A percentile compares a stretch with the other conserved stretches of the same genome.
phyloP scores from a whole-genome alignment of 1,139 yeast species.

The Geotrichum reessii region DNA sequence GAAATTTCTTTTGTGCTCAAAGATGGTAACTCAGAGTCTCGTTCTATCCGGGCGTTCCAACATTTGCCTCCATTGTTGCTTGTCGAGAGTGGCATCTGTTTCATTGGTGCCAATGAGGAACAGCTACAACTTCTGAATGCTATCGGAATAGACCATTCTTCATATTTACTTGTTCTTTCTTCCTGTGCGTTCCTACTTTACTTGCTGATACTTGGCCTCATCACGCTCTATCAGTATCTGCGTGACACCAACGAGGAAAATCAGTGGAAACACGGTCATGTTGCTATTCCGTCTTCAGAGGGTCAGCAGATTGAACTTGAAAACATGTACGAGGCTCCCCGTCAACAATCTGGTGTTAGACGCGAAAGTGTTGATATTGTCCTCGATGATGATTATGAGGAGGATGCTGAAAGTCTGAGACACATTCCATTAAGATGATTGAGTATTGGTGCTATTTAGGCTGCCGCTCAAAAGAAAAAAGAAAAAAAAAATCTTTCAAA shows the following conservation, averaged over 20 bases:
- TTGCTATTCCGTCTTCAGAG: conserved; percentile 16
- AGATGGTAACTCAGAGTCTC: conserved; percentile 41
- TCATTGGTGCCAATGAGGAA: conserved; percentile 91
- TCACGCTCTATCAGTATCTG: conserved; percentile 45
- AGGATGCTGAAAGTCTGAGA: conserved; percentile 9
- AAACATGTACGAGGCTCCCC: conserved; percentile 15
- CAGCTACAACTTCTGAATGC: conserved; percentile 66
- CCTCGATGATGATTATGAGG: conserved; percentile 17
- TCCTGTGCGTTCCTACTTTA: conserved; percentile 70
- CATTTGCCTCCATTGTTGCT: conserved; percentile 77
- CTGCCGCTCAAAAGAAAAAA: background rate
- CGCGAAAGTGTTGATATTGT: conserved; percentile 12
- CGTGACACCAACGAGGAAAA: background rate
- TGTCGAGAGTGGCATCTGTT: conserved; percentile 69
- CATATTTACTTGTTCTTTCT: conserved; percentile 67
- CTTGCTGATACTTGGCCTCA: conserved; percentile 55
- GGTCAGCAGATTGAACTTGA: conserved; percentile 17
- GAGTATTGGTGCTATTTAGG: background rate
- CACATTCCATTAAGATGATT: background rate
- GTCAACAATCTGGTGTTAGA: background rate
- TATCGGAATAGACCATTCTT: conserved; percentile 76
- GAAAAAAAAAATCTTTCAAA: too few species aligned
- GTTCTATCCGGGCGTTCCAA: conserved; percentile 63
- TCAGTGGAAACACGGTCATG: conserved; percentile 18
- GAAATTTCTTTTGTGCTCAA: conserved; percentile 69